These are phyloP conservation scores for Tetrahymena elliotti DNA, from an alignment of 73 alveolate genomes.

Conservation along the genomic window DNA sequence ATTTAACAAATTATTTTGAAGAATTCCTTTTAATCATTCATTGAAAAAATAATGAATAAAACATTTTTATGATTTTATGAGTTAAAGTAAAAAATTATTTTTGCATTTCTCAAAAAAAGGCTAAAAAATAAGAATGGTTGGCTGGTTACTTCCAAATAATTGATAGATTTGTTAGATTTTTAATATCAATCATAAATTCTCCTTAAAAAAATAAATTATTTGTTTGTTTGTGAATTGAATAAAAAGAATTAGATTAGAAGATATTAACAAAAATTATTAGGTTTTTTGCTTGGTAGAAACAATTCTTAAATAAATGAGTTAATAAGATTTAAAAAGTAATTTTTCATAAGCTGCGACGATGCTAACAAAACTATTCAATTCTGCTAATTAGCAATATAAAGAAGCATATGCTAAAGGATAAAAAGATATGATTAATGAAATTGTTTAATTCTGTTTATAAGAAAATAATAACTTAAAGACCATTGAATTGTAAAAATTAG, in stretches of 20 bases:
- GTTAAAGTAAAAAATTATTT: too few species aligned
- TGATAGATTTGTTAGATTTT: not conserved
- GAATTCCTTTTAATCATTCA: too few species aligned
- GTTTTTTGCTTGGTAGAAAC: not conserved
- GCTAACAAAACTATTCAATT: not conserved
- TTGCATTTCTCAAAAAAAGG: too few species aligned
- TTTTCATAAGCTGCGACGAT: not conserved
- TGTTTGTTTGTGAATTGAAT: not conserved
- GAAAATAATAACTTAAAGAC: not conserved
- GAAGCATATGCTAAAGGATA: not conserved
- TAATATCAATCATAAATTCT: too few species aligned
- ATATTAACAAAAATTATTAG: not conserved
- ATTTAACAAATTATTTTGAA: too few species aligned
- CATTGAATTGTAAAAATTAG: not conserved
- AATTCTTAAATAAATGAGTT: not conserved
- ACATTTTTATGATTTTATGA: too few species aligned
- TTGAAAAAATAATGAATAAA: too few species aligned
- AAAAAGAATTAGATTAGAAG: too few species aligned
- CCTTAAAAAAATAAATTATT: not conserved
- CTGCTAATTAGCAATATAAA: not conserved
- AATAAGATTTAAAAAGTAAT: not conserved
- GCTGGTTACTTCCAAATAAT: not conserved
- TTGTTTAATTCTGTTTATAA: not conserved
- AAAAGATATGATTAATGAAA: not conserved
- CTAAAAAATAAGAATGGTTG: not conserved